Evolutionary conservation across 2,329 filamentous ascomycete species (phyloP).

Genomic region (Calycina herbarum): DNA sequence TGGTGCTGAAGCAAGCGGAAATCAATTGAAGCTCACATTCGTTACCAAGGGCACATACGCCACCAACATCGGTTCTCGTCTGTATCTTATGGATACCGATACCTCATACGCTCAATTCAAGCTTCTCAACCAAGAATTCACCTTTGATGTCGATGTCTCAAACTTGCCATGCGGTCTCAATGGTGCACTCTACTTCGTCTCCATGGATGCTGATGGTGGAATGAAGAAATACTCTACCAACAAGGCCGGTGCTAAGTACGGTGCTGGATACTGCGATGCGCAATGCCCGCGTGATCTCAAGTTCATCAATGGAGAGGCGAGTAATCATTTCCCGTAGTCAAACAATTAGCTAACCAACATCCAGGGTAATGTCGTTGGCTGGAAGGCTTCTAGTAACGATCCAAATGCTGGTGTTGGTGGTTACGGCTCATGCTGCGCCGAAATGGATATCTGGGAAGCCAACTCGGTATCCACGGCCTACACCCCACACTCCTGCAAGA

Average conservation of each 20-base stretch:
- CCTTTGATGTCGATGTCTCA: conserved; percentile 71
- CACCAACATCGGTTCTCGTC: conserved; percentile 54
- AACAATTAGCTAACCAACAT: background rate
- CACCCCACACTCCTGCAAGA: conserved; percentile 59
- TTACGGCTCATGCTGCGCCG: conserved; percentile 63
- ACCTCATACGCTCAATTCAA: conserved; percentile 65
- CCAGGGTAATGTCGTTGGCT: conserved; percentile 54
- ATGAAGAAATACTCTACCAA: conserved; percentile 50
- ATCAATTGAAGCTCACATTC: conserved; percentile 55
- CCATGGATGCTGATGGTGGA: conserved; percentile 65
- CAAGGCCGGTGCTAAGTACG: conserved; percentile 58
- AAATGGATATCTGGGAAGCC: conserved; percentile 69
- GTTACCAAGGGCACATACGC: conserved; percentile 47
- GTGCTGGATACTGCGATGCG: conserved; percentile 64
- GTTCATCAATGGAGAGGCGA: conserved; percentile 53
- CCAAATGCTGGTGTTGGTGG: conserved; percentile 52
- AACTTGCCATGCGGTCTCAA: conserved; percentile 70
- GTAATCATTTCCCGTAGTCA: conserved; percentile 20
- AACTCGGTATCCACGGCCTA: conserved; percentile 58
- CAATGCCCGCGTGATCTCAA: conserved; percentile 55
- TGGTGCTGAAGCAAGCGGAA: conserved; percentile 53
- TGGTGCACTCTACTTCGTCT: conserved; percentile 66
- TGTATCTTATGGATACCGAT: conserved; percentile 60
- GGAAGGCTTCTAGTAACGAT: conserved; percentile 49
- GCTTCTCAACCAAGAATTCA: conserved; percentile 66